A percentile compares a stretch with the other conserved stretches of the same genome.
phyloP scores from a whole-genome alignment of 805 yeast species.

The Candida stauntonica region DNA sequence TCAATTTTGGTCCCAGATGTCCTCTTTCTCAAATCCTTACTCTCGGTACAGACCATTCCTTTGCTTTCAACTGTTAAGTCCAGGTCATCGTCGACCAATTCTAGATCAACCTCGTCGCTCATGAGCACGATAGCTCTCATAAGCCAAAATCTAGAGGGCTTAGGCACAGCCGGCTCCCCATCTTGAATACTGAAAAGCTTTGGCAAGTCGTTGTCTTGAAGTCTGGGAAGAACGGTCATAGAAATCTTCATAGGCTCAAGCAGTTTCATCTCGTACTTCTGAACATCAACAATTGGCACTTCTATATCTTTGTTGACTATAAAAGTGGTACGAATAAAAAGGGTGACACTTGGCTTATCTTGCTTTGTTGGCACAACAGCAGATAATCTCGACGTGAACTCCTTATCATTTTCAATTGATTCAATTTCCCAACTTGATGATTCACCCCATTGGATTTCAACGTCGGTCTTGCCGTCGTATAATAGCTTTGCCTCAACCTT shows the following conservation, averaged over 20 bases:
- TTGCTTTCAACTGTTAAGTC: conserved; percentile 30
- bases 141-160: conserved; percentile 35
- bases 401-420: conserved; percentile 6
- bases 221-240: conserved; percentile 31
- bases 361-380: conserved; percentile 11
- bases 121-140: conserved; percentile 29
- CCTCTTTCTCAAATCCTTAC: conserved; percentile 7
- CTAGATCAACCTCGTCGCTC: conserved; percentile 23
- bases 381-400: neutral
- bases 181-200: conserved; percentile 19
- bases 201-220: conserved; percentile 29
- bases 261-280: conserved; percentile 26
- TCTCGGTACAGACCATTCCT: conserved; percentile 31
- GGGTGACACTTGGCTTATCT: neutral
- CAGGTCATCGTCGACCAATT: conserved; percentile 32
- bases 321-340: conserved; percentile 24
- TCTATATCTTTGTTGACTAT: conserved; percentile 29
- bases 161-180: conserved; percentile 23
- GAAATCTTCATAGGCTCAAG: conserved; percentile 29
- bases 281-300: conserved; percentile 26
- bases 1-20: conserved; percentile 9
- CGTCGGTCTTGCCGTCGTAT: conserved; percentile 3
- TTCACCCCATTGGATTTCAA: conserved; percentile 4
- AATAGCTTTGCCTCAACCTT: conserved; percentile 18
- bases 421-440: conserved; percentile 5